These are phyloP conservation scores for Rhinocladiella mackenziei DNA, from an alignment of 2,329 filamentous ascomycete species.

Conservation along the genomic window DNA sequence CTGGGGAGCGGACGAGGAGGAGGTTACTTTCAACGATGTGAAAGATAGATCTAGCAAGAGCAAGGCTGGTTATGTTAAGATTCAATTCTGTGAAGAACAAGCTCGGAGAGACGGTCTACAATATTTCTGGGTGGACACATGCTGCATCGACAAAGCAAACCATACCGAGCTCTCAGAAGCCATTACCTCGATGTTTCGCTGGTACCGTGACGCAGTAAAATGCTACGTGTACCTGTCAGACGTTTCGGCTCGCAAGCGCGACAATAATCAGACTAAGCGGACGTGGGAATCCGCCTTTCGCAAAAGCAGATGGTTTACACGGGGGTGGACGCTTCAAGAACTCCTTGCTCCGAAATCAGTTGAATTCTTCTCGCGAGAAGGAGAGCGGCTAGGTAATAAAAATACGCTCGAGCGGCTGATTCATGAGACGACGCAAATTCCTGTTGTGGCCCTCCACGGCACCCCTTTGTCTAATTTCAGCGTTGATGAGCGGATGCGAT, in stretches of 20 bases:
- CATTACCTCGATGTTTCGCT: slow-evolving; percentile 26
- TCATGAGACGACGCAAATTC: slow-evolving; percentile 29
- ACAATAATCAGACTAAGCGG: neutral
- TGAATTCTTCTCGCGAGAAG: slow-evolving; percentile 14
- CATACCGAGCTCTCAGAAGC: slow-evolving; percentile 23
- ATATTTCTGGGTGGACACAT: too few species aligned
- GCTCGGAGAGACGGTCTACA: too few species aligned
- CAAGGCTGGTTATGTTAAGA: slow-evolving; percentile 8
- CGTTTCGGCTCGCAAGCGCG: slow-evolving; percentile 13
- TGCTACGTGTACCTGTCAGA: too few species aligned
- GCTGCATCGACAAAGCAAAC: too few species aligned
- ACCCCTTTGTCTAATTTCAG: slow-evolving; percentile 21
- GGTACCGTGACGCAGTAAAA: slow-evolving; percentile 22
- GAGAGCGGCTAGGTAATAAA: slow-evolving; percentile 8
- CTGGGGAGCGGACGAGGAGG: slow-evolving; percentile 10
- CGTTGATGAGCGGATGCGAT: slow-evolving; percentile 37
- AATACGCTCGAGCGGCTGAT: slow-evolving; percentile 27
- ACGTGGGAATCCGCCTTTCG: slow-evolving; percentile 4
- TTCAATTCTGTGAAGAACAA: too few species aligned
- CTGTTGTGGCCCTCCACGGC: slow-evolving; percentile 24
- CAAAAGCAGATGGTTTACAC: slow-evolving; percentile 17
- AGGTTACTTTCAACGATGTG: slow-evolving; percentile 7
- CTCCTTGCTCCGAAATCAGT: slow-evolving; percentile 14
- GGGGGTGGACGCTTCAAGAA: too few species aligned
- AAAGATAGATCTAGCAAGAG: neutral